phyloP scores from a whole-genome alignment of 2,329 filamentous ascomycete genomes.

The Magnaporthiopsis poae region DNA sequence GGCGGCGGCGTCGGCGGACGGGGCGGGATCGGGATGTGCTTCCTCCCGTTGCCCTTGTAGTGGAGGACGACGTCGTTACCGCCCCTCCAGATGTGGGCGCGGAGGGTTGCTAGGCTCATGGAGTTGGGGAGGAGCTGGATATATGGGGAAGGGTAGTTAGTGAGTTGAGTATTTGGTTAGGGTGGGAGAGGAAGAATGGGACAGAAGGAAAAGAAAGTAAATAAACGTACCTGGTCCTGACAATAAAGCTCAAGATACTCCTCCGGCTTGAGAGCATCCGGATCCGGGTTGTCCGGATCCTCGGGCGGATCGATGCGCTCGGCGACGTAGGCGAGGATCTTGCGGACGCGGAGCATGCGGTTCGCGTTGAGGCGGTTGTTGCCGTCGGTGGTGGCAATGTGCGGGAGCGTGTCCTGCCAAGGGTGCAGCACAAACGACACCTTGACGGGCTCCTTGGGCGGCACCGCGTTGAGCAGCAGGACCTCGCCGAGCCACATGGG shows the following conservation, averaged over 20 bases:
- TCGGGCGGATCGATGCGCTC: conserved; percentile 69
- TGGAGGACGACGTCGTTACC: conserved; percentile 84
- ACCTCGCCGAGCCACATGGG: conserved; percentile 90
- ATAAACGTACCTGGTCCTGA: conserved; percentile 66
- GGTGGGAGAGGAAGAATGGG: not conserved
- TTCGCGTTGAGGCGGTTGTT: conserved; percentile 93
- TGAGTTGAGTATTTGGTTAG: not conserved
- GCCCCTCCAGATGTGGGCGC: conserved; percentile 86
- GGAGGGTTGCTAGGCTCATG: conserved; percentile 89
- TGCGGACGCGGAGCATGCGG: conserved; percentile 88
- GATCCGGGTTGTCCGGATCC: conserved; percentile 13
- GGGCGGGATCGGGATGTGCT: conserved; percentile 40
- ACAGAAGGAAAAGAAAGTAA: not conserved
- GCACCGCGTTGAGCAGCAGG: conserved; percentile 70
- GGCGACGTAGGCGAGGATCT: conserved; percentile 84
- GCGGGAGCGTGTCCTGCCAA: conserved; percentile 63
- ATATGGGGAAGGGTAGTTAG: not conserved
- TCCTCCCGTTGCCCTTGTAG: conserved; percentile 87
- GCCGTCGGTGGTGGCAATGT: conserved; percentile 63
- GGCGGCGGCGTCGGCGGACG: conserved; percentile 13
- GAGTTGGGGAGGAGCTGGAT: conserved; percentile 57
- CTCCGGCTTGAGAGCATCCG: conserved; percentile 63
- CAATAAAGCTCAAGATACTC: conserved; percentile 94
- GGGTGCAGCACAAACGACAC: conserved; percentile 89
- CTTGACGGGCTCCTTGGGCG: conserved; percentile 85